These are phyloP conservation scores for Roridomyces roridus DNA, from an alignment of 768 basidiomycete genomes.

Conservation along the genomic window DNA sequence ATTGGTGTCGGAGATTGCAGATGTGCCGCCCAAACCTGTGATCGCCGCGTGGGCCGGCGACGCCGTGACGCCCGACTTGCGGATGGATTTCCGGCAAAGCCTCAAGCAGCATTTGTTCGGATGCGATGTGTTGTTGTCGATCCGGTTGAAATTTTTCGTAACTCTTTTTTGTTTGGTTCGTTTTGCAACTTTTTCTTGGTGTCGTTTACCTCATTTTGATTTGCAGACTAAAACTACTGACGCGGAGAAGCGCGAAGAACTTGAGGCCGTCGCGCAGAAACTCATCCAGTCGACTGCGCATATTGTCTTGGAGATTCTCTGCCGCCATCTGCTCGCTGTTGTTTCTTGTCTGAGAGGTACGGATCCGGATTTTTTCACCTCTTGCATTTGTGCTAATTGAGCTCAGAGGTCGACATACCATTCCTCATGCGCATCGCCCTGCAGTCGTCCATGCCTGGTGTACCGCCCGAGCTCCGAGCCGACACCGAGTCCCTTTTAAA, in stretches of 20 bases:
- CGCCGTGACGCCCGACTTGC: slow-evolving; percentile 22
- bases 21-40: slow-evolving; percentile 26
- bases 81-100: slow-evolving; percentile 52
- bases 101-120: slow-evolving; percentile 67
- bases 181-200: background rate
- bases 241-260: slow-evolving; percentile 31
- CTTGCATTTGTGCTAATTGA: no score
- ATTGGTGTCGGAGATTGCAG: slow-evolving; percentile 35
- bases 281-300: slow-evolving; percentile 41
- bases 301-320: slow-evolving; percentile 41
- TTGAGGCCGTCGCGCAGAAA: slow-evolving; percentile 38
- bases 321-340: slow-evolving; percentile 48
- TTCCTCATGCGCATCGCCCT: slow-evolving; percentile 50
- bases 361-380: no score
- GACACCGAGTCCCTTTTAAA: slow-evolving; percentile 24
- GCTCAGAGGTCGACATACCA: slow-evolving; percentile 47
- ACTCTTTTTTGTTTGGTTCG: slow-evolving; percentile 57
- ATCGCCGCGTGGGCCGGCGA: slow-evolving; percentile 28
- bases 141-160: slow-evolving; percentile 62
- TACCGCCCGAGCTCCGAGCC: slow-evolving; percentile 17
- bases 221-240: slow-evolving; percentile 36
- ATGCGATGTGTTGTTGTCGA: slow-evolving; percentile 55
- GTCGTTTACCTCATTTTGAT: background rate
- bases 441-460: slow-evolving; percentile 43
- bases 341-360: slow-evolving; percentile 38